Evolutionary conservation across 1,284 basidiomycete species (phyloP).

Genomic region (Boletellus dicymbophilus): DNA sequence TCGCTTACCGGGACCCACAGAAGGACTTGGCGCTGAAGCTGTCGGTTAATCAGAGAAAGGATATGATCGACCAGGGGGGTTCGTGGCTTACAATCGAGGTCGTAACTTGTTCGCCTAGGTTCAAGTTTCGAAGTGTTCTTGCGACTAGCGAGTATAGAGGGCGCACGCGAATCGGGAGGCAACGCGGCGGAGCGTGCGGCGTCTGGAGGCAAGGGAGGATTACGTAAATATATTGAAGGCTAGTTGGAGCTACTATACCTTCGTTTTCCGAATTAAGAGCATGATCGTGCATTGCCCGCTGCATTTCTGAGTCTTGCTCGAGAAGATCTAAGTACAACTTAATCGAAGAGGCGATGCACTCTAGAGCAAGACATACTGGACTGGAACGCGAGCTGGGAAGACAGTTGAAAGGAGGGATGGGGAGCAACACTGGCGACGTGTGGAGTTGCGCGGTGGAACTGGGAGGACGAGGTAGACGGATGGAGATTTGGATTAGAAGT

Average conservation of each 20-base stretch:
- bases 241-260: slow-evolving; percentile 20
- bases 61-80: not conserved
- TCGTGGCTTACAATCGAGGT: slow-evolving; percentile 20
- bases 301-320: slow-evolving; percentile 75
- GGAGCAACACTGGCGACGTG: slow-evolving; percentile 52
- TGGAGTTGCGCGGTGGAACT: slow-evolving; percentile 10
- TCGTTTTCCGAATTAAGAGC: slow-evolving; percentile 46
- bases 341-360: slow-evolving; percentile 10
- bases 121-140: slow-evolving; percentile 5
- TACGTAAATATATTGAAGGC: not conserved
- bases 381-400: slow-evolving; percentile 51
- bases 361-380: slow-evolving; percentile 50
- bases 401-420: slow-evolving; percentile 59
- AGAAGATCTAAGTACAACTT: slow-evolving; percentile 53
- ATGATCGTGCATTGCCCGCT: slow-evolving; percentile 59
- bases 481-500: slow-evolving; percentile 8
- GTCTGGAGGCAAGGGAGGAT: slow-evolving; percentile 12
- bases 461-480: slow-evolving; percentile 9
- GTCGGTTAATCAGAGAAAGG: slow-evolving; percentile 5
- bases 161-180: slow-evolving; percentile 14
- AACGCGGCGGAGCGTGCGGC: slow-evolving; percentile 2
- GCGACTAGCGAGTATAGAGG: slow-evolving; percentile 11
- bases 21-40: slow-evolving; percentile 20
- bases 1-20: slow-evolving; percentile 18
- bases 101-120: slow-evolving; percentile 11